phyloP scores from a whole-genome alignment of 2,329 filamentous ascomycete species.

The Stemphylium lycopersici region DNA sequence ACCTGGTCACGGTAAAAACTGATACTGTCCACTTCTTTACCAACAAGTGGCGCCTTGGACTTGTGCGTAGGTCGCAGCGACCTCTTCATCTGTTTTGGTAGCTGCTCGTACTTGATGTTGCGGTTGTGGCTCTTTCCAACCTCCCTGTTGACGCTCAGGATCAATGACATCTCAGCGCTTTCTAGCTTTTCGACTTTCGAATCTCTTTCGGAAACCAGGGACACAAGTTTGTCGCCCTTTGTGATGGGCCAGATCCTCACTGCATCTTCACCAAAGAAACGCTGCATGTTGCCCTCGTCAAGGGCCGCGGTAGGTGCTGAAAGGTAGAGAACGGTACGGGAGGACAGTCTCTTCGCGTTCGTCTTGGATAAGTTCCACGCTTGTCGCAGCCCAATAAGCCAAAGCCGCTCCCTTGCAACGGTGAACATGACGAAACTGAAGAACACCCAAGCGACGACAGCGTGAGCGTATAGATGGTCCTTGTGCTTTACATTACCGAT shows the following conservation, averaged over 20 bases:
- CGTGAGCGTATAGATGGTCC: constrained; percentile 75
- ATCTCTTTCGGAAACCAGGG: constrained; percentile 82
- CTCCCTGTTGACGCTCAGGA: constrained; percentile 76
- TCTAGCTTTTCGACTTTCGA: constrained; percentile 82
- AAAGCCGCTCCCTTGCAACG: constrained; percentile 85
- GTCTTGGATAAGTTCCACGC: constrained; percentile 86
- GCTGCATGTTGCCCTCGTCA: constrained; percentile 75
- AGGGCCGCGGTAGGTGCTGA: constrained; percentile 81
- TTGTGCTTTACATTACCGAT: constrained; percentile 76
- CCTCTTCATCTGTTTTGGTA: constrained; percentile 65
- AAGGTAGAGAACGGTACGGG: constrained; percentile 86
- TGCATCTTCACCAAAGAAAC: constrained; percentile 80
- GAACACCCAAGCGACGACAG: constrained; percentile 80
- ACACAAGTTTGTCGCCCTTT: constrained; percentile 76
- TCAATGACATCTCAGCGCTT: constrained; percentile 82
- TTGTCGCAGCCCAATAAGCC: constrained; percentile 90
- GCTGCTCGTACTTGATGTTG: constrained; percentile 59
- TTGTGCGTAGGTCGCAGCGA: constrained; percentile 55
- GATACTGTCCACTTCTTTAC: constrained; percentile 93
- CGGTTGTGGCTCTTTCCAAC: constrained; percentile 65
- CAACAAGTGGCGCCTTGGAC: constrained; percentile 60
- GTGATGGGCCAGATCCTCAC: constrained; percentile 84
- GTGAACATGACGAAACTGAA: constrained; percentile 87
- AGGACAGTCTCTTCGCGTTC: constrained; percentile 85
- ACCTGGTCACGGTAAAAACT: constrained; percentile 84